Conservation (phyloP, 83 land plant genomes). For the Picea abies region DNA sequence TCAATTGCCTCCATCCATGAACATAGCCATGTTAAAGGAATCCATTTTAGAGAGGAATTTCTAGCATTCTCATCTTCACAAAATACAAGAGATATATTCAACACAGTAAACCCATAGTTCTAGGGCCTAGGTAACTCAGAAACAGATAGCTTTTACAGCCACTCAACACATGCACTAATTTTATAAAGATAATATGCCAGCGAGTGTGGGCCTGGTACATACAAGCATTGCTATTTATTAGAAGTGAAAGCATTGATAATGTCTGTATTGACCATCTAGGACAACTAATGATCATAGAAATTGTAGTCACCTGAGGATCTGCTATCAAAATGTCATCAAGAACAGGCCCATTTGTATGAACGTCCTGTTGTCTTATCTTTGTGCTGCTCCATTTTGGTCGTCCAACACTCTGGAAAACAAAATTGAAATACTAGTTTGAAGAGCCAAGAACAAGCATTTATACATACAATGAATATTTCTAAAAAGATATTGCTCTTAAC, state of each 20-base stretch:
- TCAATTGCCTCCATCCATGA: neutral
- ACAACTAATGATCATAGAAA: neutral
- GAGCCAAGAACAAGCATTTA: neutral
- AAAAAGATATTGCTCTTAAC: neutral
- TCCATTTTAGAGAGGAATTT: neutral
- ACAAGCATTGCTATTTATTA: neutral
- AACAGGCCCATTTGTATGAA: constrained; percentile 91
- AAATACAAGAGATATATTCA: neutral
- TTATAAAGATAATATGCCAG: neutral
- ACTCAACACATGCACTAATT: neutral
- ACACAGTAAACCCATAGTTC: neutral
- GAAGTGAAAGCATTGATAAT: neutral
- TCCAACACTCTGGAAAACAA: constrained; percentile 65
- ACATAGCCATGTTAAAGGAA: neutral
- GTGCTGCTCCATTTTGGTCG: constrained; percentile 89
- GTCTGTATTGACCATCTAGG: neutral
- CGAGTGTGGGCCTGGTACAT: neutral
- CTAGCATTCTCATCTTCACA: neutral
- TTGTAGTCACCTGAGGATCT: constrained; percentile 80
- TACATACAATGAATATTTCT: neutral
- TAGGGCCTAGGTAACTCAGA: neutral
- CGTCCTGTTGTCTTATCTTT: constrained; percentile 80
- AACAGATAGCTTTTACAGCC: neutral
- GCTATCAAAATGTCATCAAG: constrained; percentile 85
- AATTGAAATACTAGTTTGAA: neutral